phyloP scores from a whole-genome alignment of 225 moss, liverwort and hornwort species.

The Pseudisothecium myosuroides region DNA sequence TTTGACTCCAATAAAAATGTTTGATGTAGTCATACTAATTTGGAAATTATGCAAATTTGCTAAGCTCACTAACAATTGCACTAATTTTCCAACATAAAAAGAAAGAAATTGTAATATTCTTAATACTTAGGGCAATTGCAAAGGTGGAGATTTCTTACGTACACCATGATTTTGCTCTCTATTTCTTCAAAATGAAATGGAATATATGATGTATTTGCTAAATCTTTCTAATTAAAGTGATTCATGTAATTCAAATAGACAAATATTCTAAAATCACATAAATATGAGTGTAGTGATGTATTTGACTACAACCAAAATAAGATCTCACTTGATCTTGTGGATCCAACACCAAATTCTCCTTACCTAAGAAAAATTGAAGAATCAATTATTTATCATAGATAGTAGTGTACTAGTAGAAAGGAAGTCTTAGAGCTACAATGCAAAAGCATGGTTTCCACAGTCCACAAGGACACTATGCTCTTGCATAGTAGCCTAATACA shows the following conservation, averaged over 20 bases:
- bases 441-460: rapidly evolving
- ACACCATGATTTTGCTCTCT: neutral
- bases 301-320: rapidly evolving
- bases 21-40: neutral
- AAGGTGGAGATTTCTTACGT: neutral
- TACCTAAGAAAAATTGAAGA: rapidly evolving
- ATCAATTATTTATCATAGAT: rapidly evolving
- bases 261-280: neutral
- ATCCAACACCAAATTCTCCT: rapidly evolving
- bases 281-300: neutral
- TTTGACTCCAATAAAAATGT: no score
- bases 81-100: neutral
- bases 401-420: neutral
- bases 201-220: neutral
- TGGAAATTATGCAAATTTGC: neutral
- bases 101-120: no score
- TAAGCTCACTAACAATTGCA: rapidly evolving
- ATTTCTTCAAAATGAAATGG: neutral
- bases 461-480: rapidly evolving
- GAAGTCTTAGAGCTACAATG: rapidly evolving
- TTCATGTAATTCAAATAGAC: rapidly evolving
- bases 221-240: neutral
- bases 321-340: neutral
- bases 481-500: rapidly evolving
- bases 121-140: rapidly evolving